Conservation (phyloP, 768 basidiomycete genomes). For the Suillus placidus region DNA sequence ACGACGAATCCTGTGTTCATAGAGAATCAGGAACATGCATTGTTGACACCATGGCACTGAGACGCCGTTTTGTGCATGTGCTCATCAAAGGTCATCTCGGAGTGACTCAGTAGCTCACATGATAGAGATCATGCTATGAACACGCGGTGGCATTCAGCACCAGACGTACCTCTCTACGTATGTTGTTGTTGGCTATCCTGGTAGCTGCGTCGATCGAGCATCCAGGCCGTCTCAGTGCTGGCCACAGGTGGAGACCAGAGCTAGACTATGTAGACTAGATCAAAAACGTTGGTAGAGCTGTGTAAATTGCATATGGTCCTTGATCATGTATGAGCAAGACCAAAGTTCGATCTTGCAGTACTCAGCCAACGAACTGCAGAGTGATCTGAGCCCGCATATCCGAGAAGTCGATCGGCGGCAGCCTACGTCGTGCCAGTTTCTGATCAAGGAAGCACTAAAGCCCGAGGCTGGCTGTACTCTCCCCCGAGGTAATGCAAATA, state of each 20-base stretch:
- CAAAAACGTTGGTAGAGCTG: conserved; percentile 5
- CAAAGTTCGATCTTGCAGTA: background rate
- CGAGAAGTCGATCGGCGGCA: conserved; percentile 2
- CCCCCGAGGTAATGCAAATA: conserved; percentile 1
- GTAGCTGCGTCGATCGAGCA: background rate
- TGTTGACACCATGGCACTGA: background rate
- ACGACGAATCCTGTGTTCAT: background rate
- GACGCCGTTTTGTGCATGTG: background rate
- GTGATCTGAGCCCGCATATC: background rate
- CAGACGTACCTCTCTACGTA: background rate
- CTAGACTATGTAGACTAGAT: background rate
- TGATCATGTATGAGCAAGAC: conserved; percentile 1
- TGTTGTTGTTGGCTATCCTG: background rate
- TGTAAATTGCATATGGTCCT: background rate
- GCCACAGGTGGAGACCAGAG: background rate
- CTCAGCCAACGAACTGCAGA: background rate
- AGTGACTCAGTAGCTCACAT: background rate
- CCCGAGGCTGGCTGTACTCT: conserved; percentile 1
- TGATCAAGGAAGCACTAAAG: conserved; percentile 2
- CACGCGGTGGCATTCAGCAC: background rate
- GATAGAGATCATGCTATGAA: background rate
- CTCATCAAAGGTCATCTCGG: too few species aligned
- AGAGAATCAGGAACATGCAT: background rate
- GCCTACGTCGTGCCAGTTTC: conserved; percentile 1
- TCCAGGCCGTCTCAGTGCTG: background rate